A percentile compares a stretch with the other conserved stretches of the same genome.
Conservation (phyloP, 345 rosid genomes). For the Lepidium sativum region DNA sequence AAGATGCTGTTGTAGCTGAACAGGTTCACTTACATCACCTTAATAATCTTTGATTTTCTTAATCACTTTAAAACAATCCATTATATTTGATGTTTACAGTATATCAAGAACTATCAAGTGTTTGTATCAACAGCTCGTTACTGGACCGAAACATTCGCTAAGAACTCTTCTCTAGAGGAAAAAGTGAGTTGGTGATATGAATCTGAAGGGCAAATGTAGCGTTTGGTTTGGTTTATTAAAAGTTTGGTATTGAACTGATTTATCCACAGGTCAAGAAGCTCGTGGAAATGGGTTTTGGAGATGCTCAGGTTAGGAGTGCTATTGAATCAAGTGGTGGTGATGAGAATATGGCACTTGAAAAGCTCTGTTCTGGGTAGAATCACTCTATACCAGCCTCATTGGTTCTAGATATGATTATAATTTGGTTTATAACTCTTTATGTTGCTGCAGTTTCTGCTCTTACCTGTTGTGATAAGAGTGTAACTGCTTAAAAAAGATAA, state of each 20-base stretch:
- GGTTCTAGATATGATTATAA: conserved; percentile 2
- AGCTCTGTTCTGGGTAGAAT: conserved; percentile 60
- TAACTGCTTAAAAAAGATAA: not conserved
- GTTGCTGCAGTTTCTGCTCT: not conserved
- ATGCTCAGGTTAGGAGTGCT: conserved; percentile 64
- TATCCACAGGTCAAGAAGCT: conserved; percentile 66
- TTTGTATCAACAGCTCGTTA: conserved; percentile 88
- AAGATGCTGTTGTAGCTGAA: conserved; percentile 98
- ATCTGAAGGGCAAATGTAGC: not conserved
- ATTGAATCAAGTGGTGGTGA: conserved; percentile 85
- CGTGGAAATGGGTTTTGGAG: conserved; percentile 93
- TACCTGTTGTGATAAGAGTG: conserved; percentile 1
- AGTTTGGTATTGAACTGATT: conserved; percentile 3
- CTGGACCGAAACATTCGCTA: conserved; percentile 97
- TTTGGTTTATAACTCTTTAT: not conserved
- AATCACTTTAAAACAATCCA: not conserved
- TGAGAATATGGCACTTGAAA: conserved; percentile 94
- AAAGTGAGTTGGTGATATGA: conserved; percentile 44
- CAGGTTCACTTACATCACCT: conserved; percentile 44
- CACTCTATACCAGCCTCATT: not conserved
- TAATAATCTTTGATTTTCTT: not conserved
- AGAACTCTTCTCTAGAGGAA: conserved; percentile 71
- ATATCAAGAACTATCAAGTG: conserved; percentile 77
- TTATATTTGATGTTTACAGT: conserved; percentile 39
- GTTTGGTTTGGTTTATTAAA: not conserved